Percentiles rank a stretch among this genome's conserved stretches.
phyloP scores from a whole-genome alignment of 257 asterid species.

The Fraxinus pennsylvanica region DNA sequence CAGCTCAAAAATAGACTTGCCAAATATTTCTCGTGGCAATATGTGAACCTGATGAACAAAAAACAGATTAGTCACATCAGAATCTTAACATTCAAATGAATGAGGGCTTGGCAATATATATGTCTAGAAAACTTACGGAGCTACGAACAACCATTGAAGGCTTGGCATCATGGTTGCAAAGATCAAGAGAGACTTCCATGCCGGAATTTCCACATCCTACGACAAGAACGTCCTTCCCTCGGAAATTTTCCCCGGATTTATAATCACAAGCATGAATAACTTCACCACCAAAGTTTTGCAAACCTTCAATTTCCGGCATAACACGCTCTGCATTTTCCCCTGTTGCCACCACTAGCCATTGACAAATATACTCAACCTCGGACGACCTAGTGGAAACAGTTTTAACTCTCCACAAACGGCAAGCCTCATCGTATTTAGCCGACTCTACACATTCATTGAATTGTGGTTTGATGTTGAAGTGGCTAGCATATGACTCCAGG shows the following conservation, averaged over 20 bases:
- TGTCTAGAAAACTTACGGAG: conserved; percentile 24
- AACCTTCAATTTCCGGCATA: conserved; percentile 32
- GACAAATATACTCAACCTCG: conserved; percentile 29
- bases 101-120: too few relatives aligned
- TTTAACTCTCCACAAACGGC: conserved; percentile 33
- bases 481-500: conserved; percentile 30
- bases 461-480: conserved; percentile 31
- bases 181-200: conserved; percentile 38
- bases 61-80: neutral
- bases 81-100: neutral
- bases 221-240: conserved; percentile 32
- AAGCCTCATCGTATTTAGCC: conserved; percentile 27
- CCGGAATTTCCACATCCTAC: conserved; percentile 43
- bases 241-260: conserved; percentile 26
- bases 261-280: conserved; percentile 34
- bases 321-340: conserved; percentile 32
- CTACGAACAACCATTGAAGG: conserved; percentile 31
- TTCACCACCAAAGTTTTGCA: conserved; percentile 29
- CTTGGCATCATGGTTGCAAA: conserved; percentile 35
- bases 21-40: conserved; percentile 38
- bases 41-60: conserved; percentile 29
- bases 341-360: conserved; percentile 37
- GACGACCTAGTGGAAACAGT: neutral
- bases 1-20: conserved; percentile 33
- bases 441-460: conserved; percentile 29